phyloP scores from a whole-genome alignment of 177 flowering plant genomes.

The Vitis hybrid region DNA sequence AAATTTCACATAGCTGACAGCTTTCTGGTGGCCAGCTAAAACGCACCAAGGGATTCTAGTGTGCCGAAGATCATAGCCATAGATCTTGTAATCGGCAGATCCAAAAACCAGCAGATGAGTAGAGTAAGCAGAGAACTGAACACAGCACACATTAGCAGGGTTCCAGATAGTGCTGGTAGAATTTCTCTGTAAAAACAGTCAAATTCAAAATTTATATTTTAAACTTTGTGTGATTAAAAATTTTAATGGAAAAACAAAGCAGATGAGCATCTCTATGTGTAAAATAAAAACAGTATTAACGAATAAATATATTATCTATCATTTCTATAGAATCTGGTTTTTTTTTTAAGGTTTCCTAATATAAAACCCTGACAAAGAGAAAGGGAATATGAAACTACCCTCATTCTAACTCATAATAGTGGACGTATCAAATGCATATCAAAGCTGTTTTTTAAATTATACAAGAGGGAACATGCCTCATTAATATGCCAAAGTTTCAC shows the following conservation, averaged over 20 bases:
- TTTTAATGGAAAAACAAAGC: neutral
- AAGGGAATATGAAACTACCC: too few species aligned
- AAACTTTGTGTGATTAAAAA: neutral
- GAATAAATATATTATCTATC: too few species aligned
- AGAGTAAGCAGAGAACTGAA: constrained; percentile 37
- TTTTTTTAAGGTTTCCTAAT: too few species aligned
- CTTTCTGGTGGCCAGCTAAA: constrained; percentile 33
- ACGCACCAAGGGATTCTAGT: constrained; percentile 33
- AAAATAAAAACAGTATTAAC: neutral
- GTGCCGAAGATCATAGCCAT: constrained; percentile 43
- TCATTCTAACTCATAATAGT: too few species aligned
- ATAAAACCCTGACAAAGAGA: too few species aligned
- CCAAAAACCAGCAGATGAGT: constrained; percentile 34
- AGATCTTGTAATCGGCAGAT: constrained; percentile 36
- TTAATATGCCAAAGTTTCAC: constrained; percentile 44
- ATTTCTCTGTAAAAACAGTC: constrained; percentile 23
- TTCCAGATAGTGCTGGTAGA: constrained; percentile 28
- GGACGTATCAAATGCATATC: too few species aligned
- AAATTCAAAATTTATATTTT: neutral
- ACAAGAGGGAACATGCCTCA: constrained; percentile 19
- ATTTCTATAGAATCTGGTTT: too few species aligned
- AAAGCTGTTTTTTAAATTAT: neutral
- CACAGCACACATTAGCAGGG: constrained; percentile 45
- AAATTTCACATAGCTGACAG: constrained; percentile 44
- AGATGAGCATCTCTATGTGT: neutral